Base-by-base conservation (phyloP, 1,284 basidiomycete species). In the Moesziomyces globuligerus region DNA sequence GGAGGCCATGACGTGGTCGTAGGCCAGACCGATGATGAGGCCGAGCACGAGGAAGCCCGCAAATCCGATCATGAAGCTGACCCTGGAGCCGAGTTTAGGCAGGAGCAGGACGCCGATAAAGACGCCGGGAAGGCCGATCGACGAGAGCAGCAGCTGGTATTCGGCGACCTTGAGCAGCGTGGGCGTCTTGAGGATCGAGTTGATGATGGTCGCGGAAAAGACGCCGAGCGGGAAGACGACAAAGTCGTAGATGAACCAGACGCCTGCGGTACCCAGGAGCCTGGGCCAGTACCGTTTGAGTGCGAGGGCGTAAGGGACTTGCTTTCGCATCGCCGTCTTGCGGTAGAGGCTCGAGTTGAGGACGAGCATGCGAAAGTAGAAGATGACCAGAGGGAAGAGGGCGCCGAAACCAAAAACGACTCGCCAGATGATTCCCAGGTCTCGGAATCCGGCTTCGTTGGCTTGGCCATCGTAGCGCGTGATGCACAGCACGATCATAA, bases 211-310 rank as follows among this genome's bases (percentile, higher is more conserved):
- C n/a, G 48, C 59, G 21, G 43, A 54, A 48, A 79, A 82, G 32
- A 82, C 86, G n/a, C 88, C 88, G 72, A 90, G 90, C 0, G 90
- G 89, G 79, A 90, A 90, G 1, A 88, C 88, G 24, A 90, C 89
- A 56, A 90, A 90, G 81, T 90, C 90, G 76, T 90, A 91, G 32
- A 75, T 49, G 29, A 73, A 73, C 70, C 70, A 73, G 4, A 60
- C 65, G 18, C 60, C 65, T 5, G 52, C 60, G 1, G 74, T 76
- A 1, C 75, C 75, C 10, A 78, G 6, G 9, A 78, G 48, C 2
- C 74, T 21, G 1, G 34, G 48, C 90, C 90, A 91, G 78, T 92
- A 91, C 28, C 86, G 84, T 74, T 86, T 88, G 42, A 90, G 2
- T 9, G 88, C 87, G 18, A 91, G 84, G 64, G 69, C 60, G 75